phyloP scores from a whole-genome alignment of 129 eudicot genomes.

The Artemisia annua region DNA sequence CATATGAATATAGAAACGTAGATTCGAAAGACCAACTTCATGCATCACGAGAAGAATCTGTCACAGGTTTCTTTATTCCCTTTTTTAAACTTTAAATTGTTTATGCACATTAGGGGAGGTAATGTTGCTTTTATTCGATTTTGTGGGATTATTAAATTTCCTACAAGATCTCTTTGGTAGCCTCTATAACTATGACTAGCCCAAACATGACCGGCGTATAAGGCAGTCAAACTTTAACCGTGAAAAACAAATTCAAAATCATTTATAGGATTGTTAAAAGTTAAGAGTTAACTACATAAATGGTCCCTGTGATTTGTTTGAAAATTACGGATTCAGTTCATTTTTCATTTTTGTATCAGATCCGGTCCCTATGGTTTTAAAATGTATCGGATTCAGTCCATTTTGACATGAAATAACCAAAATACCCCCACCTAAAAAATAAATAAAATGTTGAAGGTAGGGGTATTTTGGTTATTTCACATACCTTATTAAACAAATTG shows the following conservation, averaged over 20 bases:
- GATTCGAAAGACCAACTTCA: slow-evolving; percentile 22
- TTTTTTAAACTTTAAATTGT: background rate
- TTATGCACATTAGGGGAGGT: slow-evolving; percentile 21
- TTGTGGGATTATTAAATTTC: slow-evolving; percentile 18
- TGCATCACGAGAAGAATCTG: slow-evolving; percentile 39
- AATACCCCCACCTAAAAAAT: too few species aligned
- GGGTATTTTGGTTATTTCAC: too few species aligned
- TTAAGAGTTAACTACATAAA: too few species aligned
- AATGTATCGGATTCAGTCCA: too few species aligned
- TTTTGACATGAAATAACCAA: too few species aligned
- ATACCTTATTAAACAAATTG: too few species aligned
- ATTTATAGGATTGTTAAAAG: background rate
- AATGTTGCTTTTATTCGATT: slow-evolving; percentile 37
- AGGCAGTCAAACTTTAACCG: background rate
- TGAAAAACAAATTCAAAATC: background rate
- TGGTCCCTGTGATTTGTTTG: too few species aligned
- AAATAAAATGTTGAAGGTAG: too few species aligned
- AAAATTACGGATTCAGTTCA: too few species aligned
- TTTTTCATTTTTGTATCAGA: too few species aligned
- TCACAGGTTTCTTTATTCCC: slow-evolving; percentile 23
- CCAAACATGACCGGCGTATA: background rate
- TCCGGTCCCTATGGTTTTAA: too few species aligned
- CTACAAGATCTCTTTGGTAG: slow-evolving; percentile 28
- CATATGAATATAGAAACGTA: background rate
- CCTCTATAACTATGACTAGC: slow-evolving; percentile 25